These are phyloP conservation scores for Pichia sp. DNA, from an alignment of 1,139 yeast genomes.

Conservation along the genomic window DNA sequence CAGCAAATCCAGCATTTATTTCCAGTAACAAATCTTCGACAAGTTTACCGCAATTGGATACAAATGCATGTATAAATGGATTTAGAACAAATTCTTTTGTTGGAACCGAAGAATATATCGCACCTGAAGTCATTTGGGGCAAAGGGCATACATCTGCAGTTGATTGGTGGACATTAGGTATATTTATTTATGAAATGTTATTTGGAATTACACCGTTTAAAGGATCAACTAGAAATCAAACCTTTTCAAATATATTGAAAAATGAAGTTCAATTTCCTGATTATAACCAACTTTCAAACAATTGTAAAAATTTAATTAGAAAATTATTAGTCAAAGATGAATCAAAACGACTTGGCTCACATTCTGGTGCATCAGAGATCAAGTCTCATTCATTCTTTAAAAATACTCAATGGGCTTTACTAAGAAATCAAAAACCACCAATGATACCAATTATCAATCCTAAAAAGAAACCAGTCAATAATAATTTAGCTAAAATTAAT, in stretches of 20 bases:
- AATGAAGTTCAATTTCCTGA: constrained; percentile 65
- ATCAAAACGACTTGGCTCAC: constrained; percentile 77
- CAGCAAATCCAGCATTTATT: constrained; percentile 43
- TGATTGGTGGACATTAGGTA: constrained; percentile 99
- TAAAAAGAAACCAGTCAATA: constrained; percentile 11
- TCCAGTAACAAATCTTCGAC: constrained; percentile 23
- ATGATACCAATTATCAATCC: constrained; percentile 80
- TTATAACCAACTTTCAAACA: constrained; percentile 50
- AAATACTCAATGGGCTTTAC: constrained; percentile 87
- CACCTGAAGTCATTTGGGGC: constrained; percentile 95
- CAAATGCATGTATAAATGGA: constrained; percentile 91
- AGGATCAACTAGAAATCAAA: constrained; percentile 79
- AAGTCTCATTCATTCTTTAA: constrained; percentile 88
- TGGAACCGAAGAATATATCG: constrained; percentile 96
- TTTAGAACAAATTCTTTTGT: constrained; percentile 95
- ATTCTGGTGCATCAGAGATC: constrained; percentile 90
- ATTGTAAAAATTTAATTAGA: constrained; percentile 71
- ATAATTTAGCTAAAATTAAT: constrained; percentile 14
- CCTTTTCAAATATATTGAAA: constrained; percentile 81
- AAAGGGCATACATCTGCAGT: constrained; percentile 97
- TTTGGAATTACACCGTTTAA: constrained; percentile 95
- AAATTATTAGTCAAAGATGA: constrained; percentile 86
- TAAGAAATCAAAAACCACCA: constrained; percentile 90
- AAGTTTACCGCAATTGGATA: constrained; percentile 54
- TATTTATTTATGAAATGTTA: constrained; percentile 85